These are phyloP conservation scores for Mycocentrospora acerina DNA, from an alignment of 2,329 filamentous ascomycete genomes.

Conservation along the genomic window DNA sequence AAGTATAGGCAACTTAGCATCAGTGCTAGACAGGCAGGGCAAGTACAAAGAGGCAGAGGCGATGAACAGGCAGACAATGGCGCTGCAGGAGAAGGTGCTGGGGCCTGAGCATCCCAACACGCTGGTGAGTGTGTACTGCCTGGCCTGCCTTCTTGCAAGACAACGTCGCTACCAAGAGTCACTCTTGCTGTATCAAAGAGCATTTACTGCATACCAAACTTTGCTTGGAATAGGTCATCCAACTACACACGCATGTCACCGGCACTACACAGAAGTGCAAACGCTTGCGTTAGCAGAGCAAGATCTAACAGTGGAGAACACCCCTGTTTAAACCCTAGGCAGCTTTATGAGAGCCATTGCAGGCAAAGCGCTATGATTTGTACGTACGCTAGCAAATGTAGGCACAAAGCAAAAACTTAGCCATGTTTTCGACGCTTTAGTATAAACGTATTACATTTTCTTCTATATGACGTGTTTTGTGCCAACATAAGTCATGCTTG, in stretches of 20 bases:
- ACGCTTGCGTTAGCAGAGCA: background rate
- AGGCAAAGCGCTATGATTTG: too few species aligned
- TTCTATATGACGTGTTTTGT: too few species aligned
- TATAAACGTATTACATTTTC: too few species aligned
- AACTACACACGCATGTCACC: background rate
- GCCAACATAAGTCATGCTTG: too few species aligned
- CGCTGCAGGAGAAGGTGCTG: background rate
- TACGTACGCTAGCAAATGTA: too few species aligned
- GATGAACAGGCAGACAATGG: background rate
- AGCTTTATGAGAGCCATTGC: too few species aligned
- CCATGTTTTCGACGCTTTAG: too few species aligned
- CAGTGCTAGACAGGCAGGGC: background rate
- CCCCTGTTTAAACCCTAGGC: too few species aligned
- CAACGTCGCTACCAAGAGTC: background rate
- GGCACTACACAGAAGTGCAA: background rate
- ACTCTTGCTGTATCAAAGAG: background rate
- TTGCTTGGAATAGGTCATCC: background rate
- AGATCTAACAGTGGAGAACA: too few species aligned
- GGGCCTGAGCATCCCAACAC: slow-evolving; percentile 5
- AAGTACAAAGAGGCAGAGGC: background rate
- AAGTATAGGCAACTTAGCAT: background rate
- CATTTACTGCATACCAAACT: background rate
- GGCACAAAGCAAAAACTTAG: too few species aligned
- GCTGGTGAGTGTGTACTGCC: slow-evolving; percentile 7
- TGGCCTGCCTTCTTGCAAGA: slow-evolving; percentile 1